Percentiles rank a stretch among this genome's conserved stretches.
Evolutionary conservation across 2,329 filamentous ascomycete species (phyloP).

Genomic region (Chalaropsis ovoidea): DNA sequence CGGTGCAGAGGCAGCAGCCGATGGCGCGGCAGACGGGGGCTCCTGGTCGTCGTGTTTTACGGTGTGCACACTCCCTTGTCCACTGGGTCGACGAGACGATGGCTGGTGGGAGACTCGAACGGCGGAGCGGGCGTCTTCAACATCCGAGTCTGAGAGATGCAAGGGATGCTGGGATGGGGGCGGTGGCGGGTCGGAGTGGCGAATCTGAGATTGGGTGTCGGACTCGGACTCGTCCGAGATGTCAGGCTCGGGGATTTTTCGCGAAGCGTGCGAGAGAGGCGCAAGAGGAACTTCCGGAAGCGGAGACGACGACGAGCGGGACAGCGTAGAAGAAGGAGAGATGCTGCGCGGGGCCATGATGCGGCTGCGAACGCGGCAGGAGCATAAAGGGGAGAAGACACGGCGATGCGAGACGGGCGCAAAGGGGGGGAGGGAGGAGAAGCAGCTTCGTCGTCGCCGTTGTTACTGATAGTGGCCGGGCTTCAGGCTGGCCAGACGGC

Average conservation of each 20-base stretch:
- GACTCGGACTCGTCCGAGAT: slow-evolving; percentile 17
- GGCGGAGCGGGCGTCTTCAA: slow-evolving; percentile 24
- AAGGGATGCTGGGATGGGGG: slow-evolving; percentile 6
- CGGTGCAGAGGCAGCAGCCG: not conserved
- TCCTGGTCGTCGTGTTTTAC: not conserved
- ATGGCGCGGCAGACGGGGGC: not conserved
- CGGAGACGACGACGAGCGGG: slow-evolving; percentile 17
- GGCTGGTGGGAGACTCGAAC: slow-evolving; percentile 14
- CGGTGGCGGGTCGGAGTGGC: slow-evolving; percentile 20
- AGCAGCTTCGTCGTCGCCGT: not conserved
- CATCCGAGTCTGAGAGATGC: slow-evolving; percentile 19
- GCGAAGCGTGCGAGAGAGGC: not conserved
- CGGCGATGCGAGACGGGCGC: slow-evolving; percentile 1
- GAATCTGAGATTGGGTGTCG: slow-evolving; percentile 15
- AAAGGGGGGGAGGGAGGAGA: not conserved
- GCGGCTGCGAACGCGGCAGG: not conserved
- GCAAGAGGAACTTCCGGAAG: slow-evolving; percentile 6
- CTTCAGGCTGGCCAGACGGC: not conserved
- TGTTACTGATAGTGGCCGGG: not conserved
- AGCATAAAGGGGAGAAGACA: not conserved
- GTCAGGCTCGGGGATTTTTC: slow-evolving; percentile 13
- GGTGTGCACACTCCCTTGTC: slow-evolving; percentile 14
- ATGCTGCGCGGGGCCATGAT: slow-evolving; percentile 17
- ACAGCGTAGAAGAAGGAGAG: slow-evolving; percentile 20
- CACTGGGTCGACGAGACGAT: slow-evolving; percentile 18